Evolutionary conservation across 1,139 yeast species (phyloP).

Genomic region (Zygosaccharomyces sapae): DNA sequence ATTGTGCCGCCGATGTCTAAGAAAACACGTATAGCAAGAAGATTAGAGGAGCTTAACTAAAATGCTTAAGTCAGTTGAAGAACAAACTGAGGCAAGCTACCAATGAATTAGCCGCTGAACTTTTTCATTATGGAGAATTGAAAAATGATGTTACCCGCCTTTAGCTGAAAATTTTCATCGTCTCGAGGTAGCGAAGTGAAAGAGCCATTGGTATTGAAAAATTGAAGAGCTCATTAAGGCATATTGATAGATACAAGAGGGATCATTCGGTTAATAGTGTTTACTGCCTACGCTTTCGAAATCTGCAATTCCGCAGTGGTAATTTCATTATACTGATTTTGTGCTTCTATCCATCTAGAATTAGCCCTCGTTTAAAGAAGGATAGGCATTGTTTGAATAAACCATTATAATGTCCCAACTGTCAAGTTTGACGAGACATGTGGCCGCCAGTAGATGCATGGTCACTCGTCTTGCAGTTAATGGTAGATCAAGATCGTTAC

Average conservation of each 20-base stretch:
- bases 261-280: background rate
- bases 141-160: background rate
- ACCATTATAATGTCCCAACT: constrained; percentile 11
- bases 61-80: too few relatives aligned
- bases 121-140: background rate
- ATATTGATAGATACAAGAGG: background rate
- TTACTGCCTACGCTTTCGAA: background rate
- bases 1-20: background rate
- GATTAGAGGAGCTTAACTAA: too few relatives aligned
- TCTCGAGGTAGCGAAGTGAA: background rate
- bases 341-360: background rate
- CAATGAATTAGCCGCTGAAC: background rate
- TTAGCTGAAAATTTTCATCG: constrained; percentile 3
- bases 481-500: background rate
- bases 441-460: constrained; percentile 4
- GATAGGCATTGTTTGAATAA: background rate
- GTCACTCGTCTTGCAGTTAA: constrained; percentile 2
- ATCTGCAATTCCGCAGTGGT: background rate
- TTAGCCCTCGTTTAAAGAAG: background rate
- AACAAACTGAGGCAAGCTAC: background rate
- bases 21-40: background rate
- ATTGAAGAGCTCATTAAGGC: background rate
- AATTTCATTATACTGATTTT: background rate
- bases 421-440: constrained; percentile 10
- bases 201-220: background rate